Conservation (phyloP, 306 rosid species). For the Ormosia semicastrata region DNA sequence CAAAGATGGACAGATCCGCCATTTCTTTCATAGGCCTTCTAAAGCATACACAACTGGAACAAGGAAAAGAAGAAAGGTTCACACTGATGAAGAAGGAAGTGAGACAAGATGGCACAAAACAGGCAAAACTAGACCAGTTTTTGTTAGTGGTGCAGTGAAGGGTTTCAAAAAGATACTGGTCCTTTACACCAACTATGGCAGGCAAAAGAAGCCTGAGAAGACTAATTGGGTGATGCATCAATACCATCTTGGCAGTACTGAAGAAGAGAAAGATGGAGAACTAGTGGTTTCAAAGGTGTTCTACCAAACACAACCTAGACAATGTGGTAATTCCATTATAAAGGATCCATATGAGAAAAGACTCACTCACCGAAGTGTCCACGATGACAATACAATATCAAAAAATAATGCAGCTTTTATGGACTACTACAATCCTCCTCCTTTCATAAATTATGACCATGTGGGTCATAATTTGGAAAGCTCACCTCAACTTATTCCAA, state of each 20-base stretch:
- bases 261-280: constrained; percentile 93
- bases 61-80: constrained; percentile 83
- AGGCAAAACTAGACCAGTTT: constrained; percentile 77
- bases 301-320: constrained; percentile 87
- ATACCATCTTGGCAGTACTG: constrained; percentile 77
- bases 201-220: constrained; percentile 80
- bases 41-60: constrained; percentile 92
- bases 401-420: constrained; percentile 41
- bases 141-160: constrained; percentile 42
- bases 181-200: constrained; percentile 86
- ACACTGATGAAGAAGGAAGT: constrained; percentile 70
- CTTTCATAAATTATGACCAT: constrained; percentile 51
- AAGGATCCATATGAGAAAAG: constrained; percentile 40
- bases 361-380: constrained; percentile 22
- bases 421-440: constrained; percentile 51
- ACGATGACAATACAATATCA: constrained; percentile 15
- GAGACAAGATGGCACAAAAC: constrained; percentile 98
- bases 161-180: constrained; percentile 92
- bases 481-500: constrained; percentile 69
- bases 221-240: constrained; percentile 99
- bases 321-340: constrained; percentile 49
- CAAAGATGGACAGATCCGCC: constrained; percentile 77
- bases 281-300: constrained; percentile 84
- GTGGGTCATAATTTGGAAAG: constrained; percentile 47
- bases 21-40: constrained; percentile 83